Evolutionary conservation across 108 stramenopile genomes (phyloP).

Genomic region (Skeletonema marinoi): DNA sequence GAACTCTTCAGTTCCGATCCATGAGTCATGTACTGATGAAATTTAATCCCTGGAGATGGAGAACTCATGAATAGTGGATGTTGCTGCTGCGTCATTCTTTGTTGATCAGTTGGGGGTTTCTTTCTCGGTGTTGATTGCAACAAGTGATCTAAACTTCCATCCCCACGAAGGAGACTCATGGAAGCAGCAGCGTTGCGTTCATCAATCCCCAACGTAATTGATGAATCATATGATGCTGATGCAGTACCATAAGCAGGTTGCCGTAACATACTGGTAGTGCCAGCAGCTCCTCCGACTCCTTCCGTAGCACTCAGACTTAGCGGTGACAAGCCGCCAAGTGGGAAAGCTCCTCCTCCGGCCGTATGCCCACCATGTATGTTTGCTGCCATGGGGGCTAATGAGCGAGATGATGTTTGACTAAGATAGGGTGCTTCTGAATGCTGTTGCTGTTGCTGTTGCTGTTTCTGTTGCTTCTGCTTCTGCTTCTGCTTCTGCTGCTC

Average conservation of each 20-base stretch:
- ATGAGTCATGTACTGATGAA: not conserved
- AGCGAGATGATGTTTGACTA: not conserved
- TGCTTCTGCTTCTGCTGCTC: not conserved
- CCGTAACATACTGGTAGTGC: not conserved
- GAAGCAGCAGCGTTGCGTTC: not conserved
- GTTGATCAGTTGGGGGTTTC: not conserved
- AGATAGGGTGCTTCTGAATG: not conserved
- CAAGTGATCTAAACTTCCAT: not conserved
- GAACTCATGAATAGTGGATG: not conserved
- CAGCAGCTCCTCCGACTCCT: not conserved
- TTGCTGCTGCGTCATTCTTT: not conserved
- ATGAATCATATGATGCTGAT: not conserved
- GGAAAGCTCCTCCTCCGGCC: not conserved
- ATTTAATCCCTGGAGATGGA: not conserved
- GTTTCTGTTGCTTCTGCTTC: too few relatives aligned
- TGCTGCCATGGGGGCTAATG: not conserved
- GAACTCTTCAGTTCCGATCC: not conserved
- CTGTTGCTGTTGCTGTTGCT: too few relatives aligned
- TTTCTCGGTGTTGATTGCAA: too few relatives aligned
- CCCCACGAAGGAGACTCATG: not conserved
- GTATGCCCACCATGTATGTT: not conserved
- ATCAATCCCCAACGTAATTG: not conserved
- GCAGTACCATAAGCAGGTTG: not conserved
- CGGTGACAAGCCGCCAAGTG: not conserved
- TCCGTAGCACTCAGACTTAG: not conserved